Percentiles rank a stretch among this genome's conserved stretches.
Conservation (phyloP, 2,329 filamentous ascomycete genomes). For the Coleophoma crateriformis region DNA sequence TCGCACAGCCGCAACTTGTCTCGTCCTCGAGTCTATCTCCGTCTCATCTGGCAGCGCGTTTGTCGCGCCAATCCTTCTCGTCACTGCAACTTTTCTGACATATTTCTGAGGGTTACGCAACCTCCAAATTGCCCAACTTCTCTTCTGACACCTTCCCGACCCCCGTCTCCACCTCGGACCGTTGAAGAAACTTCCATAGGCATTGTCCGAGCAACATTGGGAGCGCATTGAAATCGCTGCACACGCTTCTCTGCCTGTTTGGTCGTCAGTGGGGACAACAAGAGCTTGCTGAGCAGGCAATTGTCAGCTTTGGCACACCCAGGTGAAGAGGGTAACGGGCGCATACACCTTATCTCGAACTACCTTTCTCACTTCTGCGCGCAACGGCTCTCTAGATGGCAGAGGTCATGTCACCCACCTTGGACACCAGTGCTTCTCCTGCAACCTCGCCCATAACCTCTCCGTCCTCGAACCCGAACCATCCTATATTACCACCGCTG, state of each 20-base stretch:
- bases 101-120: not conserved
- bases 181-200: not conserved
- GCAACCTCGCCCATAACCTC: conserved; percentile 43
- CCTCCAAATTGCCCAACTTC: not conserved
- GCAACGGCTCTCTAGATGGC: conserved; percentile 16
- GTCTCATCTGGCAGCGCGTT: conserved; percentile 11
- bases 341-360: not conserved
- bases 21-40: conserved; percentile 6
- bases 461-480: conserved; percentile 40
- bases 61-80: conserved; percentile 13
- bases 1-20: conserved; percentile 8
- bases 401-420: conserved; percentile 51
- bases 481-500: conserved; percentile 48
- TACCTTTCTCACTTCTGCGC: not conserved
- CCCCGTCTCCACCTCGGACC: conserved; percentile 1
- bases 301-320: conserved; percentile 10
- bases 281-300: conserved; percentile 24
- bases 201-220: not conserved
- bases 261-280: conserved; percentile 5
- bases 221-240: not conserved
- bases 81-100: conserved; percentile 5
- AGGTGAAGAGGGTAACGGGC: conserved; percentile 2
- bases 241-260: conserved; percentile 2
- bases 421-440: conserved; percentile 35
- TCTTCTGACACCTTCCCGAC: conserved; percentile 9